Base-by-base conservation (phyloP, 2,329 filamentous ascomycete genomes). In the Talaromyces sp. region DNA sequence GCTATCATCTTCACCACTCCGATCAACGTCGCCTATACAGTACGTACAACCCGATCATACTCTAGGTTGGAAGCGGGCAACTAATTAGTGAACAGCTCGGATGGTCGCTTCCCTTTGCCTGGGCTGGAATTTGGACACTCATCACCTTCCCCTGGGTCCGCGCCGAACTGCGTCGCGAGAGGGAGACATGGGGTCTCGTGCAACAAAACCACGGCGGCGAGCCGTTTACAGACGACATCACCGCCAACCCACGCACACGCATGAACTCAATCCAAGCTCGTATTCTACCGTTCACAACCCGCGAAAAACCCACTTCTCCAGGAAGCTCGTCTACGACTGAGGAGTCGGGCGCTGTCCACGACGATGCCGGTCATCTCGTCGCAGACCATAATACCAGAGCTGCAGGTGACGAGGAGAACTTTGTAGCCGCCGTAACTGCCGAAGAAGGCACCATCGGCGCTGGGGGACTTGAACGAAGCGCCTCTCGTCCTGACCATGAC, bases 1-100 rank as follows among this genome's bases (percentile, higher is more conserved):
- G 78, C 77, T 0, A 74, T 83, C 2, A 71, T 84, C 42, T 83
- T 82, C 69, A 81, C 80, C 0, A 77, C 82, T 5, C 73, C 77
- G 0, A 71, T 80, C 65, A 73, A 77, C 25, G 75, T 83, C 39
- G 82, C 80, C 9, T 84, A 83, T 66, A 78, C 74, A 16, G 76
- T 79, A 69, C 66, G 74, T 69, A 31, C 31, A 54, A 3, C 16
- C 18, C 12, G 1, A 18, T 23, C 6, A 2, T 16, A 28, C 35
- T 18, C 48, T 5, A 28, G 1, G 9, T 18, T 23, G 50, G 23
- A 40, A 25, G 8, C 21, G 23, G n/a, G n/a, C 35, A n/a, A 16
- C 39, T 59, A 42, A 63, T 67, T 55, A 55, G 35, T 48, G 8
- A 6, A 50, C 37, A 76, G 74, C 60, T 77, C 69, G 79, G 79